Conservation (phyloP, 805 yeast genomes). For the Huiozyma sinensis region DNA sequence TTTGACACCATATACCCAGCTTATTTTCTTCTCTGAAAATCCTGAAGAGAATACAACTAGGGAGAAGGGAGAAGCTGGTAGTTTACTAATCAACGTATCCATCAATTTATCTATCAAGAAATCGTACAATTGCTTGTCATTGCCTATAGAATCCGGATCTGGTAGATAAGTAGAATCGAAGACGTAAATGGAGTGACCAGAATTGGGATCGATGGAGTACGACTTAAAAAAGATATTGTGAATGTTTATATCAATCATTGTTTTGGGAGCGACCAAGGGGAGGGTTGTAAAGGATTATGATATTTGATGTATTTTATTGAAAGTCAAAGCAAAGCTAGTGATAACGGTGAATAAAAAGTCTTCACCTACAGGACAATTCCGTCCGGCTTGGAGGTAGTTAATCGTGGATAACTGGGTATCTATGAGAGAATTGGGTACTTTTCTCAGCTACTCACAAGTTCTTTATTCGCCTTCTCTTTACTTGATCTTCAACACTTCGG, state of each 20-base stretch:
- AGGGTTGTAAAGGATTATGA: no score
- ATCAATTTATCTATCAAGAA: slow-evolving; percentile 41
- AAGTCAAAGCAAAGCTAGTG: no score
- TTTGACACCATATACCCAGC: slow-evolving; percentile 65
- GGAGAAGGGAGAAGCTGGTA: slow-evolving; percentile 57
- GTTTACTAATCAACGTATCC: slow-evolving; percentile 39
- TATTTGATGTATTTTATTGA: no score
- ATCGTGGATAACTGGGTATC: no score
- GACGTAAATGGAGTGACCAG: slow-evolving; percentile 63
- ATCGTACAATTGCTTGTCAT: slow-evolving; percentile 30
- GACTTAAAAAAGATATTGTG: slow-evolving; percentile 47
- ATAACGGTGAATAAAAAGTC: no score
- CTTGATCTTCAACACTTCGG: no score
- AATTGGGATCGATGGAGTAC: slow-evolving; percentile 51
- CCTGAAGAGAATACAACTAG: slow-evolving; percentile 78
- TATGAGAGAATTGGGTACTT: no score
- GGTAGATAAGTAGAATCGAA: slow-evolving; percentile 81
- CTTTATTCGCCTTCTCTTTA: no score
- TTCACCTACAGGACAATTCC: no score
- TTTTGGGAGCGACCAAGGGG: not conserved
- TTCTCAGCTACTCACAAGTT: no score
- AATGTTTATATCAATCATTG: slow-evolving; percentile 25
- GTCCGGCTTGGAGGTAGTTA: no score
- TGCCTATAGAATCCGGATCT: slow-evolving; percentile 34
- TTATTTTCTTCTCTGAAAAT: slow-evolving; percentile 37